Evolutionary conservation across 2,329 filamentous ascomycete genomes (phyloP).

Genomic region (Arthroderma sp.): DNA sequence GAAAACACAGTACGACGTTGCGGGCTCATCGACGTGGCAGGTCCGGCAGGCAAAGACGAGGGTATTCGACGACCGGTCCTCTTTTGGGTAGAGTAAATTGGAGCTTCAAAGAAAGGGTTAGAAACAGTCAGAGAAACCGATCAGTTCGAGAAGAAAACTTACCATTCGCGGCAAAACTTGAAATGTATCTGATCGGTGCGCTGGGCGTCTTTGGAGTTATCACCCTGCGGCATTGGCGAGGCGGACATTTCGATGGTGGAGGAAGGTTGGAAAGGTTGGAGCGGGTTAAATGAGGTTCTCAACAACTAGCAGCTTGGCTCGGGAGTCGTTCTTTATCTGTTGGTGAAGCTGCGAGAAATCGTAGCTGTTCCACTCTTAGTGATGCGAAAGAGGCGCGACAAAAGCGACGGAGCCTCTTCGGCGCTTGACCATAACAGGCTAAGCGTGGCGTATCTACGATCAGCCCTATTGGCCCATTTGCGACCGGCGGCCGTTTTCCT

Average conservation of each 20-base stretch:
- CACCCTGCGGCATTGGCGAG: slow-evolving; percentile 29
- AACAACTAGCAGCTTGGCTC: too few relatives aligned
- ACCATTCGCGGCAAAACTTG: slow-evolving; percentile 96
- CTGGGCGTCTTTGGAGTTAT: slow-evolving; percentile 20
- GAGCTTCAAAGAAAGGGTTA: slow-evolving; percentile 41
- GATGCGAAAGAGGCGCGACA: too few relatives aligned
- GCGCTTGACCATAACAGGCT: too few relatives aligned
- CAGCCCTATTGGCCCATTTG: too few relatives aligned
- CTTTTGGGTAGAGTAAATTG: slow-evolving; percentile 95
- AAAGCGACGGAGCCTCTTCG: too few relatives aligned
- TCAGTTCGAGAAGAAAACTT: slow-evolving; percentile 14
- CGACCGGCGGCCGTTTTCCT: too few relatives aligned
- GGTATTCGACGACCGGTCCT: slow-evolving; percentile 69
- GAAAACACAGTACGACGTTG: slow-evolving; percentile 82
- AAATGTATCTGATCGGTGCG: slow-evolving; percentile 71
- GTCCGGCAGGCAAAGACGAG: slow-evolving; percentile 94
- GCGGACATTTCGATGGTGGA: slow-evolving; percentile 23
- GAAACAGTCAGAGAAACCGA: background rate
- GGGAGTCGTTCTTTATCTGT: too few relatives aligned
- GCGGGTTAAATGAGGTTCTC: too few relatives aligned
- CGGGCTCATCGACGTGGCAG: slow-evolving; percentile 80
- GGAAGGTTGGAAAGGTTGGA: too few relatives aligned
- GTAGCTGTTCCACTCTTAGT: too few relatives aligned
- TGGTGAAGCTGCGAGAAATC: too few relatives aligned
- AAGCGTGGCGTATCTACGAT: too few relatives aligned